Evolutionary conservation across 2,329 filamentous ascomycete species (phyloP), one percentile per base, ranked within the genome.

Genomic region (Hypoxylon sp.): DNA sequence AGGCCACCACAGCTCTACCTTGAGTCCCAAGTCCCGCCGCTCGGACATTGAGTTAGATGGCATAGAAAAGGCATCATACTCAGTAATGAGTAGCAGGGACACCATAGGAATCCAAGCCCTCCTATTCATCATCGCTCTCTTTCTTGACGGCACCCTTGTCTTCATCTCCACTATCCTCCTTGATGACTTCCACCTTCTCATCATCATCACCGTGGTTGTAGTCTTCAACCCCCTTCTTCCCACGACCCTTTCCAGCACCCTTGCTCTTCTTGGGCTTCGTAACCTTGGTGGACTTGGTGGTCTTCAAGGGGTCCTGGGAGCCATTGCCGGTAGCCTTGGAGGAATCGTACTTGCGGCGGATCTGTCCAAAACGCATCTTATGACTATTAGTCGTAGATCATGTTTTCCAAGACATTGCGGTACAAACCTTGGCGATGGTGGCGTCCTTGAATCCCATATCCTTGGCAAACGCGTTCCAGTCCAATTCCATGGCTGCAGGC

Each of bases 381-480:
- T n/a, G 10, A 10, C 3, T 31, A 33, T 69, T 22, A 71, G 59
- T 33, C 9, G 5, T n/a, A 50, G 5, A 24, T 11, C n/a, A 55
- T 13, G n/a, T 3, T 11, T 52, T 19, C 11, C 33, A 14, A 42
- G 42, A 4, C 17, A 17, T 19, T 8, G 3, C 10, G 13, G 11
- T 52, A 69, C 65, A 26, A 62, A 75, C 74, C 59, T 69, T 74
- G 19, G 73, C 73, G 44, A 74, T 58, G 0, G 2, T 11, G 1
- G 1, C 54, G n/a, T 69, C 29, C 59, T 74, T 74, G 14, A 74
- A 52, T 0, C 57, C 61, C 60, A 74, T 60, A 5, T 74, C 70
- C 1, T 52, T n/a, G 14, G 72, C 53, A 22, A 75, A 66, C 0
- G 26, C 13, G 0, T 70, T 55, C 74, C 74, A 76, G 51, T 74